phyloP scores from a whole-genome alignment of 176 grass and related monocot genomes.

The Carex pumila region DNA sequence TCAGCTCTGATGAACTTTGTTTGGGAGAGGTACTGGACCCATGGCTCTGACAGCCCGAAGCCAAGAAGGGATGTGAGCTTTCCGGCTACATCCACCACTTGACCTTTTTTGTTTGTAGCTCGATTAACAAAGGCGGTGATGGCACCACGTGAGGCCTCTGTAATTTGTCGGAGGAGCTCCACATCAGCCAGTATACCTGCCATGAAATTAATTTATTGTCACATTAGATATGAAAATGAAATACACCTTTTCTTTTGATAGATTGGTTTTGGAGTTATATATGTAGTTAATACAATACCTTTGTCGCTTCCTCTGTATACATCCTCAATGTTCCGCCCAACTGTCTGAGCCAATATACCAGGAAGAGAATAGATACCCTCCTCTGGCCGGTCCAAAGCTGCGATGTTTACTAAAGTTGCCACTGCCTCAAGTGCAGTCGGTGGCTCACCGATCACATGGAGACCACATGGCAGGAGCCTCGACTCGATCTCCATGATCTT shows the following conservation, averaged over 20 bases:
- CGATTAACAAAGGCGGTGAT: conserved; percentile 64
- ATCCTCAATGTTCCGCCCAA: conserved; percentile 85
- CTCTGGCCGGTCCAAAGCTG: conserved; percentile 83
- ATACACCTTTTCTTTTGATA: background rate
- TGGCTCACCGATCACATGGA: conserved; percentile 97
- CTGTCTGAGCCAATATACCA: conserved; percentile 61
- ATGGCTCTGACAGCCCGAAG: conserved; percentile 69
- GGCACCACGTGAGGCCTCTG: conserved; percentile 79
- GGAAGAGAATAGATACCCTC: conserved; percentile 67
- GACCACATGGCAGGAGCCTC: conserved; percentile 78
- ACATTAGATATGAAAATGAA: background rate
- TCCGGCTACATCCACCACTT: conserved; percentile 68
- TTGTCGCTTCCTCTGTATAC: conserved; percentile 89
- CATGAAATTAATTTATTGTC: background rate
- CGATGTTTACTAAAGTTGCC: conserved; percentile 94
- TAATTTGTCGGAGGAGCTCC: conserved; percentile 89
- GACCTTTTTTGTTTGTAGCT: conserved; percentile 79
- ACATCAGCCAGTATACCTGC: conserved; percentile 64
- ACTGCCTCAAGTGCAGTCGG: conserved; percentile 88
- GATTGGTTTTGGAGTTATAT: background rate
- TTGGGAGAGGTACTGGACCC: conserved; percentile 76
- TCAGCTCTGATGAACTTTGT: conserved; percentile 86
- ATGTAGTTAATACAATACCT: conserved; percentile 27
- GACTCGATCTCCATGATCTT: conserved; percentile 99
- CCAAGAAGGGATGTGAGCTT: conserved; percentile 75